A percentile compares a stretch with the other conserved stretches of the same genome.
Evolutionary conservation across 73 alveolate species (phyloP).

Genomic region (Paramecium pentaurelia): DNA sequence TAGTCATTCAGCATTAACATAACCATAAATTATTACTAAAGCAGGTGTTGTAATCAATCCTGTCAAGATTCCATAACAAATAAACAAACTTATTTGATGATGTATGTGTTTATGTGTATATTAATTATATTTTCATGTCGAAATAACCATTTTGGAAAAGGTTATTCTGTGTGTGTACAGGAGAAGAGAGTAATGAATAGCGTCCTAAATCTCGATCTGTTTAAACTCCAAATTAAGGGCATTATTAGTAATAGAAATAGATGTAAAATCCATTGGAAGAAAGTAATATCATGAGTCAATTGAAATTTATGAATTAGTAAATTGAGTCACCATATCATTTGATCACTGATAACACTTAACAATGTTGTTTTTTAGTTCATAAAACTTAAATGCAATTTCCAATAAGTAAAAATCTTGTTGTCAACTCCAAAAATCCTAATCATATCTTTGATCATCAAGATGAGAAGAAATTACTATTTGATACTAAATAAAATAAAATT

Average conservation of each 20-base stretch:
- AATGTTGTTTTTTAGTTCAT: not conserved
- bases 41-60: slow-evolving; percentile 18
- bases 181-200: not conserved
- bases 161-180: not conserved
- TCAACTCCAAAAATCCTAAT: not conserved
- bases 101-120: not conserved
- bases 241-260: not conserved
- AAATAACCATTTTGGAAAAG: not conserved
- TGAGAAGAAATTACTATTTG: not conserved
- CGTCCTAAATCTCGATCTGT: not conserved
- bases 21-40: not conserved
- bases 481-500: not conserved
- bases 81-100: not conserved
- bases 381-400: not conserved
- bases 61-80: slow-evolving; percentile 10
- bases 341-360: not conserved
- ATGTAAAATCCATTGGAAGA: not conserved
- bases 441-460: not conserved
- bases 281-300: not conserved
- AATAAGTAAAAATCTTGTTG: not conserved
- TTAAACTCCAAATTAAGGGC: not conserved
- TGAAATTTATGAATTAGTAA: not conserved
- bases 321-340: not conserved
- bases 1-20: not conserved
- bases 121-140: not conserved